A percentile compares a stretch with the other conserved stretches of the same genome.
phyloP scores from a whole-genome alignment of 2,329 filamentous ascomycete species.

The Xylariales sp. region DNA sequence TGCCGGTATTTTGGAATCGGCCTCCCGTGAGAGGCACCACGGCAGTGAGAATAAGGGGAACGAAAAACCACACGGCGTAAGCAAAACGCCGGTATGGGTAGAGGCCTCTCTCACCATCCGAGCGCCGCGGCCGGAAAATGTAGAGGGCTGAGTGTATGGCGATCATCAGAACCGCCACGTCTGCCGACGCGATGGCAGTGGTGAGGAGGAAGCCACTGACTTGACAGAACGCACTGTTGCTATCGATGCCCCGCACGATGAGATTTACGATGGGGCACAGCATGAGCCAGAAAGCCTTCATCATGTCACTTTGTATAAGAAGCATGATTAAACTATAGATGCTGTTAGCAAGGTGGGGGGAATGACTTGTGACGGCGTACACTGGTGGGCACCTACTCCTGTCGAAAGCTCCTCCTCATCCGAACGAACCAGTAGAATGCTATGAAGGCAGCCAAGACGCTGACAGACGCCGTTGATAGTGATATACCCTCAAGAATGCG shows the following conservation, averaged over 20 bases:
- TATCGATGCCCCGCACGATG: constrained; percentile 41
- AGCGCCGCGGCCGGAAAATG: constrained; percentile 55
- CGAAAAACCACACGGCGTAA: constrained; percentile 50
- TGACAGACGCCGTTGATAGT: constrained; percentile 42
- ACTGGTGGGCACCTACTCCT: constrained; percentile 50
- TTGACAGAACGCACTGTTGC: constrained; percentile 58
- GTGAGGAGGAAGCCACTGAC: constrained; percentile 64
- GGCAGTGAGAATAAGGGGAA: constrained; percentile 55
- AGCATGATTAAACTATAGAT: constrained; percentile 63
- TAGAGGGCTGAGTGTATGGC: constrained; percentile 69
- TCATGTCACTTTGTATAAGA: constrained; percentile 67
- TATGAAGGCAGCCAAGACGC: constrained; percentile 49
- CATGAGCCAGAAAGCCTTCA: constrained; percentile 66
- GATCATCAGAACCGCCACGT: constrained; percentile 68
- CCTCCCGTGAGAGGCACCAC: constrained; percentile 24
- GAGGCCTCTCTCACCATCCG: constrained; percentile 55
- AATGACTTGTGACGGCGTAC: constrained; percentile 1
- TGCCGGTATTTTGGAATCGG: constrained; percentile 21
- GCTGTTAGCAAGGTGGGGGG: constrained; percentile 19
- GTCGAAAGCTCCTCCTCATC: constrained; percentile 71
- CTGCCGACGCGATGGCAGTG: constrained; percentile 64
- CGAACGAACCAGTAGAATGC: constrained; percentile 69
- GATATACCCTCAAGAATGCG: constrained; percentile 32
- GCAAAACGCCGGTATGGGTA: constrained; percentile 62
- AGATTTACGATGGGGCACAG: constrained; percentile 60